A percentile compares a stretch with the other conserved stretches of the same genome.
These are phyloP conservation scores for Plasmodium vinckei DNA, from an alignment of 169 alveolate species.

Conservation along the genomic window DNA sequence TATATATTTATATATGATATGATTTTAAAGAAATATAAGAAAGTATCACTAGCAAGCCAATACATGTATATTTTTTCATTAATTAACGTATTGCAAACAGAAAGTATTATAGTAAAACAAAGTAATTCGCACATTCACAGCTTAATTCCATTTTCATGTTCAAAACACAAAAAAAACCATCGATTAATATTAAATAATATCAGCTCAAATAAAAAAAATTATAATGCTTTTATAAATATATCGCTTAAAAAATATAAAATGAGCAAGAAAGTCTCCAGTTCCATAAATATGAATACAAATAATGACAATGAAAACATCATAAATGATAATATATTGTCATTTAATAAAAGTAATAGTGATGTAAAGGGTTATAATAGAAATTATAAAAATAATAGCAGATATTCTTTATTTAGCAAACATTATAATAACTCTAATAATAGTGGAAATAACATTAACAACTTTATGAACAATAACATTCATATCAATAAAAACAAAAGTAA, in stretches of 20 bases:
- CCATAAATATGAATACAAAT: constrained; percentile 59
- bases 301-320: constrained; percentile 51
- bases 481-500: constrained; percentile 1
- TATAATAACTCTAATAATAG: constrained; percentile 1
- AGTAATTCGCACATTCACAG: constrained; percentile 8
- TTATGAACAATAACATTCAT: neutral
- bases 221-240: constrained; percentile 58
- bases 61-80: constrained; percentile 73
- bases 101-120: constrained; percentile 22
- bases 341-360: constrained; percentile 51
- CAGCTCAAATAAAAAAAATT: constrained; percentile 35
- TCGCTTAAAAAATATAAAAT: constrained; percentile 45
- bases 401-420: constrained; percentile 32
- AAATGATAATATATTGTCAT: constrained; percentile 34
- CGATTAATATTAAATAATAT: constrained; percentile 20
- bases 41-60: constrained; percentile 27
- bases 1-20: constrained; percentile 29
- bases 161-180: constrained; percentile 8
- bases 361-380: constrained; percentile 18
- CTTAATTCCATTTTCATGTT: neutral
- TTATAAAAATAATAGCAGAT: constrained; percentile 31
- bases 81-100: constrained; percentile 53
- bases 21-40: constrained; percentile 38
- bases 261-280: constrained; percentile 50
- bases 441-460: neutral